Evolutionary conservation across 1,284 basidiomycete genomes (phyloP), one percentile per base, ranked within the genome.

Genomic region (Apiotrichum akiyoshidainum): DNA sequence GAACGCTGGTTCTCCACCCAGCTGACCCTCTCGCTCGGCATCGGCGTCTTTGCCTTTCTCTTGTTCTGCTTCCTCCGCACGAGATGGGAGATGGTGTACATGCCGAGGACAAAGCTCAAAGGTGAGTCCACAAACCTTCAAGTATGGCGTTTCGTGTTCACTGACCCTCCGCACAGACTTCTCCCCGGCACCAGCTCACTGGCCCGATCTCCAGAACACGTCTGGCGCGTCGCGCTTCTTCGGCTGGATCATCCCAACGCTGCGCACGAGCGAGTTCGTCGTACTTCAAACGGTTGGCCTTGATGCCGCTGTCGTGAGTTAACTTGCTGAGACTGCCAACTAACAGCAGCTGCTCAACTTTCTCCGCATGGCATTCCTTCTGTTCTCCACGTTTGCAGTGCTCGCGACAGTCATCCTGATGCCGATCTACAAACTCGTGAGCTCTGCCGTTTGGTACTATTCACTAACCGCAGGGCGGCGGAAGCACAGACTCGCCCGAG

Each of bases 241-340:
- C 77, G 91, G 91, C 21, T 99, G 95, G 95, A 90, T 98, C 64
- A 75, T 92, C 64, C 95, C 95, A 0, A 98, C 94, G 0, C 82
- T 97, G 56, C 82, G 84, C 57, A 92, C 89, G 0, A 92, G 90
- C 46, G 95, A 98, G 72, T 92, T 90, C 68, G 89, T 90, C 4
- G 87, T 98, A n/a, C 81, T 98, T 0, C 94, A 98, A 73, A 94
- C 95, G 44, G 94, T 98, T 13, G 95, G 95, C 0, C 79, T 99
- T 50, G 95, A 99, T 77, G 95, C 93, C 42, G 92, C 92, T 7
- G 92, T 98, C 67, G 91, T 87, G 65, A 63, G 82, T 77, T 74
- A 39, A 7, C 26, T 3, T 31, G 52, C 70, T 65, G n/a, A 9
- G 3, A 13, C 19, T n/a, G 10, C 39, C 4, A 19, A 17, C 9